Base-by-base conservation (phyloP, 345 rosid species). In the Lumnitzera littorea region DNA sequence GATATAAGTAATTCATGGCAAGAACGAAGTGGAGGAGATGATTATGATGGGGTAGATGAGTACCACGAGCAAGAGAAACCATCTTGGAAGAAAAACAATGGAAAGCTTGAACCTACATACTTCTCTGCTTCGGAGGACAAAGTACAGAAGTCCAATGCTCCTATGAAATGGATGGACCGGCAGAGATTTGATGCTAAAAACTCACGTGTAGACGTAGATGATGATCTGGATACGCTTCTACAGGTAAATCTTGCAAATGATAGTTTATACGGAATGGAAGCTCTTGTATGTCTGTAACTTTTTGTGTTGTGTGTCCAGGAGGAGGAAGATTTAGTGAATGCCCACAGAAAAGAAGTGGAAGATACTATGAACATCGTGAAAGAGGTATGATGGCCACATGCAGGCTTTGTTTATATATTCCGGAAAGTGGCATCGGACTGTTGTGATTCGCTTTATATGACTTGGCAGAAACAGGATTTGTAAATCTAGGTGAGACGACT, bases 241-340 rank as follows among this genome's bases (percentile, higher is more conserved):
- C 87, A 76, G 97, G 97, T 90, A 77, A 74, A 46, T 17, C 41
- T 24, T 20, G 11, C 29, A 61, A 55, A 24, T 13, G 43, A 36
- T 36, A 1, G 43, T 5, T 5, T 9, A 36, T 36, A 36, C 43
- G 7, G 43, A 4, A 10, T 9, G 11, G 16, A 58, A 31, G 51
- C n/a, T 47, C 60, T 25, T 48, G 47, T 9, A 27, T 11, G 55
- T 55, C 57, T 53, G 11, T 13, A 66, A 43, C 13, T 20, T 31
- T 20, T 47, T 66, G 3, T 65, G 52, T 36, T 0, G 2, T 68
- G 27, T 55, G 68, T 65, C 31, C 80, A 92, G 98, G 98, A 92
- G 80, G 98, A 92, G 63, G 97, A 89, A 74, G 97, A 92, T 73
- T 90, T 92, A 29, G 96, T 92, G 48, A 89, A 81, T 80, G 99